Conservation (phyloP, 257 asterid species). For the Rubia yunnanensis region DNA sequence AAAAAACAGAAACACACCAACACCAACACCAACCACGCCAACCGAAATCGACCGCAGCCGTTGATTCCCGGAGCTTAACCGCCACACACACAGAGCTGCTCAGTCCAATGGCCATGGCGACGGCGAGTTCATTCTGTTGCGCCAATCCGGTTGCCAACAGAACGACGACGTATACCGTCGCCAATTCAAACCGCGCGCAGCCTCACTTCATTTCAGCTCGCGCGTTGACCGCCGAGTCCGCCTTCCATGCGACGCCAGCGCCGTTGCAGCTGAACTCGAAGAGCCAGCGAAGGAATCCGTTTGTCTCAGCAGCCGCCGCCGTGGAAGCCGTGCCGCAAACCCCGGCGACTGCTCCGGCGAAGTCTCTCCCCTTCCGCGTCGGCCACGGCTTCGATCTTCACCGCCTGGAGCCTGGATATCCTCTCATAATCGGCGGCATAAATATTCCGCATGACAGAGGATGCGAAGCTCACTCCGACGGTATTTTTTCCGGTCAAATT, state of each 20-base stretch:
- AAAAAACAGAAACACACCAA: neutral
- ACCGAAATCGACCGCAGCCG: neutral
- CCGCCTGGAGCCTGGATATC: slow-evolving; percentile 82
- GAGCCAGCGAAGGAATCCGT: slow-evolving; percentile 9
- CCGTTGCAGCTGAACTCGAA: slow-evolving; percentile 1
- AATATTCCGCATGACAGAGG: slow-evolving; percentile 76
- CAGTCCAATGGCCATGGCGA: slow-evolving; percentile 24
- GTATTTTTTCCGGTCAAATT: slow-evolving; percentile 20
- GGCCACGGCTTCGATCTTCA: slow-evolving; percentile 96
- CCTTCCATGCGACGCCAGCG: neutral
- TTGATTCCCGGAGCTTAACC: neutral
- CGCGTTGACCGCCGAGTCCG: neutral
- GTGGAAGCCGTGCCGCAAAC: slow-evolving; percentile 36
- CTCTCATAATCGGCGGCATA: slow-evolving; percentile 78
- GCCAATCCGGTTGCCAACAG: slow-evolving; percentile 13
- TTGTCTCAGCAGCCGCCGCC: slow-evolving; percentile 27
- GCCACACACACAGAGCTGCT: neutral
- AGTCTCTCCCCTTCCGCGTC: slow-evolving; percentile 67
- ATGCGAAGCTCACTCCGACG: slow-evolving; percentile 95
- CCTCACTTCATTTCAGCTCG: neutral
- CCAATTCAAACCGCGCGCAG: slow-evolving; percentile 1
- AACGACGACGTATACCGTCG: neutral
- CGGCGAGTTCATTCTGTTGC: slow-evolving; percentile 18
- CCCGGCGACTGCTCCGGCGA: slow-evolving; percentile 23
- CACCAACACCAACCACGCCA: neutral